These are phyloP conservation scores for Penicillium sp. DNA, from an alignment of 2,329 filamentous ascomycete genomes.

Conservation along the genomic window DNA sequence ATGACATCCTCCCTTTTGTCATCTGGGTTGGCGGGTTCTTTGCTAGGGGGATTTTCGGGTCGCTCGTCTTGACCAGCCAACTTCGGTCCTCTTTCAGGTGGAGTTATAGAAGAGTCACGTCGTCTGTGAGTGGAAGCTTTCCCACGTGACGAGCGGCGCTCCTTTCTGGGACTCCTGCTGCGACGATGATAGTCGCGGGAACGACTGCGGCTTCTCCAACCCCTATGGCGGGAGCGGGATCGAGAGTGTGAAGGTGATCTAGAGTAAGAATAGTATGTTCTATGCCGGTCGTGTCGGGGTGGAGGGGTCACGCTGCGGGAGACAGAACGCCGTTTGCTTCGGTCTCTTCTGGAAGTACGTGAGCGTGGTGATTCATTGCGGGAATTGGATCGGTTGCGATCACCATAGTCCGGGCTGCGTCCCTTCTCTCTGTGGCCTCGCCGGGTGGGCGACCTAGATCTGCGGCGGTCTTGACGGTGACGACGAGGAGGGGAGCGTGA, in stretches of 20 bases:
- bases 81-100: constrained; percentile 40
- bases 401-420: constrained; percentile 40
- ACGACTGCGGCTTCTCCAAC: constrained; percentile 34
- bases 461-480: constrained; percentile 9
- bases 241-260: constrained; percentile 37
- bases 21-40: constrained; percentile 11
- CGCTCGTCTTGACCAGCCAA: constrained; percentile 37
- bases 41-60: constrained; percentile 16
- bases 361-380: constrained; percentile 50
- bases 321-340: constrained; percentile 38
- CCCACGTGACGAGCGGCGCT: constrained; percentile 44
- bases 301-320: constrained; percentile 34
- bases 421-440: constrained; percentile 34
- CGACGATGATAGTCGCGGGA: constrained; percentile 33
- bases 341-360: constrained; percentile 50
- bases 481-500: constrained; percentile 19
- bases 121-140: constrained; percentile 39
- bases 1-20: constrained; percentile 23
- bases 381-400: constrained; percentile 47
- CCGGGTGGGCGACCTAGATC: constrained; percentile 29
- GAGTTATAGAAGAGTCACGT: constrained; percentile 42
- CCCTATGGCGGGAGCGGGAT: constrained; percentile 27
- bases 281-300: constrained; percentile 30
- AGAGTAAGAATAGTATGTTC: constrained; percentile 33
- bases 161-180: constrained; percentile 28